Evolutionary conservation across 2,329 filamentous ascomycete genomes (phyloP), one percentile per base, ranked within the genome.

Genomic region (Curvularia sp.): DNA sequence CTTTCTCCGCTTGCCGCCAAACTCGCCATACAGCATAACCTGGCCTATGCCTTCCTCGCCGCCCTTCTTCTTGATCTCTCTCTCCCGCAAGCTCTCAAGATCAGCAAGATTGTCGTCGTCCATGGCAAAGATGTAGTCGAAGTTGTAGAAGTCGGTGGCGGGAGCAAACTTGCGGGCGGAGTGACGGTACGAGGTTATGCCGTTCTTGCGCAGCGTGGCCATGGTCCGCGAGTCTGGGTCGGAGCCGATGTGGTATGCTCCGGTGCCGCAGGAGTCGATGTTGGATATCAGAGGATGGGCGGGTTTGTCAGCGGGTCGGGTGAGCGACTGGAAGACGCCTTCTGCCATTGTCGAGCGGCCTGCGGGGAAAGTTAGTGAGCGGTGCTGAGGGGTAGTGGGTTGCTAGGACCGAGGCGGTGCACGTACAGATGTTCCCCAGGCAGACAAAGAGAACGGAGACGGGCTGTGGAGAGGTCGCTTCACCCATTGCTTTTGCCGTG

Each of bases 71-170:
- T 77, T 78, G n/a, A 76, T 85, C 65, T 85, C 82, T 58, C 83
- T 80, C 57, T 75, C 69, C 63, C 86, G 81, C 72, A 89, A 78
- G 33, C 86, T 82, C 69, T 87, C 76, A 57, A 96, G 79, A 71
- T 96, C 86, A 8, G 84, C 82, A 44, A 96, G 81, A 75, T 98
- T 98, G 46, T 88, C 86, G 49, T 86, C 83, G 75, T 99, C 95
- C 95, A 99, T 99, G 60, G 91, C 93, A 57, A 99, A 88, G 60
- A 99, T 88, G 79, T 96, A 98, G 78, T 98, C 92, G 72, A 97
- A 98, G 15, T 85, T 83, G 55, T 88, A 81, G 69, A 98, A 96
- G 78, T 99, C 95, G 51, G 85, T 84, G 0, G 82, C 78, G 4
- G 80, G 79, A 76, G 78, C 75, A 75, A 96, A 88, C 76, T 91